Base-by-base conservation (phyloP, 345 rosid species). In the Erysimum cheiranthoides region DNA sequence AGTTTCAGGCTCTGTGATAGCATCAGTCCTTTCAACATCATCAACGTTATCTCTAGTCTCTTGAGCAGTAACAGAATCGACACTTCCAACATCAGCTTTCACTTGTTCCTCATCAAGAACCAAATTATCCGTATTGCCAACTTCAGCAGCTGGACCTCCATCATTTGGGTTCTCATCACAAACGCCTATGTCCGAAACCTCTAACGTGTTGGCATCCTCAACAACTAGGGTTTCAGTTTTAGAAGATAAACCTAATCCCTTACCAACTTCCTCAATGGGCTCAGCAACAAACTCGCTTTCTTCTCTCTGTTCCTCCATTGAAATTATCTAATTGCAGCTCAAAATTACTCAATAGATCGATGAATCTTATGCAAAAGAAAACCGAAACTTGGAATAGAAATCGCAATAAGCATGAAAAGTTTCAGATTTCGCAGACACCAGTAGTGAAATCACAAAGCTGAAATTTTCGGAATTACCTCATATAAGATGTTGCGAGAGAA, bases 221-320 rank as follows among this genome's bases (percentile, higher is more conserved):
- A 21, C 53, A 65, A 2, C 69, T 78, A 78, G 73, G 77, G 73
- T 72, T 78, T 59, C 49, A 8, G 47, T 6, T 50, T 49, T 10
- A 78, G 67, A 39, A 65, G 68, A 51, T 58, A 77, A 38, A 49
- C 54, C 31, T 45, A 38, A 7, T 1, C 38, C 62, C 68, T 58
- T 39, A 40, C 34, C 27, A 65, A 51, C 34, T 71, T 71, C 68
- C 62, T 71, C 68, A 62, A 64, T 38, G 60, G 66, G 66, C 62
- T 18, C 72, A 65, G 50, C 57, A 71, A 40, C 6, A 14, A 61
- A 47, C 16, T 50, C 77, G 25, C 42, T 58, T 50, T 58, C 57
- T 5, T 71, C 68, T 66, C 73, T 57, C 16, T 32, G 73, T 50
- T 71, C 68, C 40, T 78, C 73, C 81, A 78, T 49, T 35, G 49